These are phyloP conservation scores for Yarrowia divulgata DNA, from an alignment of 805 yeast species.

Conservation along the genomic window DNA sequence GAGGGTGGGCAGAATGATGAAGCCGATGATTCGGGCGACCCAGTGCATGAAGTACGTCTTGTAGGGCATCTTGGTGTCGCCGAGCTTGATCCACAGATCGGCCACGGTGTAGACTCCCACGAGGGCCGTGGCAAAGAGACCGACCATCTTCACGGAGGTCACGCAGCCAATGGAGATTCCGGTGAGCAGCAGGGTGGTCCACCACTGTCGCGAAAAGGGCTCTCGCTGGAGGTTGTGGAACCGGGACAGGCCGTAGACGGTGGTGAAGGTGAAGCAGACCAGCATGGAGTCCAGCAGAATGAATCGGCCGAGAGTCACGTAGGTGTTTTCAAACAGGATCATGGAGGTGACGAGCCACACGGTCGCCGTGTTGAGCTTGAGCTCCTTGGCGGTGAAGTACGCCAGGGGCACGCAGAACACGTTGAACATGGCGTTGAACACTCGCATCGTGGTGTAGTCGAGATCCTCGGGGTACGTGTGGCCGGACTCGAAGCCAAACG, in stretches of 20 bases:
- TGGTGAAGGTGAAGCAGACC: slow-evolving; percentile 84
- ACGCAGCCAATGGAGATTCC: slow-evolving; percentile 91
- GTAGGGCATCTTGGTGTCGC: slow-evolving; percentile 57
- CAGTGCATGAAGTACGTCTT: slow-evolving; percentile 63
- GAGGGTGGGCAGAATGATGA: slow-evolving; percentile 74
- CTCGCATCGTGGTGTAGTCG: slow-evolving; percentile 81
- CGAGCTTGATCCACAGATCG: slow-evolving; percentile 86
- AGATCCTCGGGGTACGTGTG: slow-evolving; percentile 74
- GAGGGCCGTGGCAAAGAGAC: slow-evolving; percentile 83
- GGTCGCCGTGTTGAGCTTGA: slow-evolving; percentile 74
- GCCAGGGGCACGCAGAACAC: slow-evolving; percentile 87
- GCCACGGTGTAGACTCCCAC: slow-evolving; percentile 90
- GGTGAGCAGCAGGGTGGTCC: slow-evolving; percentile 87
- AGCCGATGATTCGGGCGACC: slow-evolving; percentile 66
- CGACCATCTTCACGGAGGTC: slow-evolving; percentile 96
- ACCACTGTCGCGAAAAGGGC: slow-evolving; percentile 86
- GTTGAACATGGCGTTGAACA: slow-evolving; percentile 84
- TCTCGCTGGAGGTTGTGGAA: slow-evolving; percentile 64
- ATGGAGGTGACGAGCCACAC: slow-evolving; percentile 81
- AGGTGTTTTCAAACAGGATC: slow-evolving; percentile 78
- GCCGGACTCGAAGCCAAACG: slow-evolving; percentile 89
- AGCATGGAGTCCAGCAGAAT: slow-evolving; percentile 92
- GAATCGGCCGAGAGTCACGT: slow-evolving; percentile 84
- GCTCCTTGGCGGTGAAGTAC: slow-evolving; percentile 76
- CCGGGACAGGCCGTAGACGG: slow-evolving; percentile 74